Base-by-base conservation (phyloP, 2,329 filamentous ascomycete species). In the Cladophialophora immunda region DNA sequence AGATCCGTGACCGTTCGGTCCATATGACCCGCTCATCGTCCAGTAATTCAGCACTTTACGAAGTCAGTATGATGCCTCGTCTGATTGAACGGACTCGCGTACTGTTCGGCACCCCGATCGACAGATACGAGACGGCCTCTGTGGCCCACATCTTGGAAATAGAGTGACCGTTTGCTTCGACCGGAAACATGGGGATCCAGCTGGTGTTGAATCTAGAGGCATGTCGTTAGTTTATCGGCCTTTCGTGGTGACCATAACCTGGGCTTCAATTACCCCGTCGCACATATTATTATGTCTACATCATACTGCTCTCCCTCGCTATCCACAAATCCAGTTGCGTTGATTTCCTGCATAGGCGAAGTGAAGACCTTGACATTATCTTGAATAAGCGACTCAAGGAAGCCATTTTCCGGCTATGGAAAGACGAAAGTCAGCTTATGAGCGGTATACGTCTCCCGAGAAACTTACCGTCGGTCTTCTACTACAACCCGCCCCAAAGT, bases 331-430 rank as follows among this genome's bases (percentile, higher is more conserved):
- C 66, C 68, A 5, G 25, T 59, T 34, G 38, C 19, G 1, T 58
- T 70, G n/a, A 70, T 63, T 38, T 29, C 13, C 25, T 38, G 64
- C 68, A 85, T 81, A 1, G 70, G 74, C 36, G 79, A 77, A 27
- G 77, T 77, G 36, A 83, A 77, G 8, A 78, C 77, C 17, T 77
- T 72, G 4, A 85, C 81, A 56, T 86, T 85, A 8, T 77, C 74
- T 61, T 80, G 69, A 3, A 75, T 76, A 11, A 82, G 74, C 11
- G 69, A 64, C 47, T 71, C 69, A 0, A 70, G 32, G 53, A 68
- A 70, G 5, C 72, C 72, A 27, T 70, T 66, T 19, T 69, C 72
- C 0, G 72, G 72, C 65, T 67, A 27, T 41, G 11, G 9, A 17
- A 45, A 22, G 17, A 27, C 34, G 5, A 13, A 19, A 19, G 19